Conservation (phyloP, 169 alveolate species). For the Cystoisospora suis region DNA sequence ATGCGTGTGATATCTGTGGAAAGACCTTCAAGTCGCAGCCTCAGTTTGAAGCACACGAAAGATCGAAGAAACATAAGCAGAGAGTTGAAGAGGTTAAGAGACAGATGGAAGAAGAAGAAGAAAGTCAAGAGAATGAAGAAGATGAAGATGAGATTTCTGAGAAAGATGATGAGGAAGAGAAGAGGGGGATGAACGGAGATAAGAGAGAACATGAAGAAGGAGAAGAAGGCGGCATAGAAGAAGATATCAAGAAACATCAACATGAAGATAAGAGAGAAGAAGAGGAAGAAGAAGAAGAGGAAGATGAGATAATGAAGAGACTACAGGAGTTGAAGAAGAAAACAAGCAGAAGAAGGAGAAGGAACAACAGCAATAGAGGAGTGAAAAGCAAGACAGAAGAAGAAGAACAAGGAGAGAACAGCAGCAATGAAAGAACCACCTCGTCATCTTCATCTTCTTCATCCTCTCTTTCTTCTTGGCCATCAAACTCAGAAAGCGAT, state of each 20-base stretch:
- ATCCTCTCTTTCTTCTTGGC: too few relatives aligned
- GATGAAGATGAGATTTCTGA: not conserved
- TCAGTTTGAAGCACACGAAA: slow-evolving; percentile 67
- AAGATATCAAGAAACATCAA: not conserved
- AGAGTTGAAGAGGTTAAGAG: not conserved
- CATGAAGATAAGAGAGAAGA: not conserved
- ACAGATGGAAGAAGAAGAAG: not conserved
- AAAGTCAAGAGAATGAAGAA: not conserved
- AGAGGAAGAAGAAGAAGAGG: not conserved
- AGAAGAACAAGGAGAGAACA: not conserved
- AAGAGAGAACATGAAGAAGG: not conserved
- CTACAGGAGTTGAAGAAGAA: not conserved
- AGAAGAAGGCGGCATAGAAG: not conserved
- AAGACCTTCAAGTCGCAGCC: slow-evolving; percentile 64
- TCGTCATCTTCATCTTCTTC: too few relatives aligned
- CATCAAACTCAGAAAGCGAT: too few relatives aligned
- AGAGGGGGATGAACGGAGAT: not conserved
- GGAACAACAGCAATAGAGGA: not conserved
- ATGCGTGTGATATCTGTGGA: slow-evolving; percentile 64
- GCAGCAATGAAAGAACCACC: not conserved
- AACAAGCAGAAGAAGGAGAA: not conserved
- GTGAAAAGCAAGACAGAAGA: not conserved
- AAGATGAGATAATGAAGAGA: not conserved
- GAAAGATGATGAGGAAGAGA: not conserved
- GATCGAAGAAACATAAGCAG: slow-evolving; percentile 63